These are phyloP conservation scores for Lyophyllum semitale DNA, from an alignment of 768 basidiomycete species.

Conservation along the genomic window DNA sequence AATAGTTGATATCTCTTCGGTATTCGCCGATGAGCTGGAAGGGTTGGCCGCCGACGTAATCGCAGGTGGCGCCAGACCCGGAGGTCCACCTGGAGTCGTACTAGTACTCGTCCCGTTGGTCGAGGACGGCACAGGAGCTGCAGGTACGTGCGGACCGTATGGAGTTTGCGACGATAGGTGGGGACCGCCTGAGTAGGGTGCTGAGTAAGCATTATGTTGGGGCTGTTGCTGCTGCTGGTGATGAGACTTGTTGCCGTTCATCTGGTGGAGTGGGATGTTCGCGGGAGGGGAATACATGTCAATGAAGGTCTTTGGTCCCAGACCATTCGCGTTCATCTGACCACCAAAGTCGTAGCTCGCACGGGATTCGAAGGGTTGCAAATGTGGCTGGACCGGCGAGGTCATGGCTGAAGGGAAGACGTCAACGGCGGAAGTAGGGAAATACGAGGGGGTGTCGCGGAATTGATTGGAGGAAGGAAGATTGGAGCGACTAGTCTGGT, in stretches of 20 bases:
- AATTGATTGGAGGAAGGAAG: constrained; percentile 35
- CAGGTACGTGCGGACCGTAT: constrained; percentile 68
- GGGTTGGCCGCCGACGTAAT: constrained; percentile 27
- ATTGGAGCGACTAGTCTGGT: constrained; percentile 35
- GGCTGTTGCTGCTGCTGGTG: constrained; percentile 27
- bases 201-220: constrained; percentile 29
- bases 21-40: constrained; percentile 31
- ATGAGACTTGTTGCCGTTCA: constrained; percentile 23
- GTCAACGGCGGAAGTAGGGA: constrained; percentile 31
- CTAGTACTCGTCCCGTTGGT: constrained; percentile 19
- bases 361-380: constrained; percentile 38
- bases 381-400: constrained; percentile 40
- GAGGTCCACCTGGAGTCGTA: constrained; percentile 17
- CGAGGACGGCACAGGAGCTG: constrained; percentile 26
- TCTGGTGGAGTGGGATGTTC: constrained; percentile 22
- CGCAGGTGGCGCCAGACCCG: constrained; percentile 27
- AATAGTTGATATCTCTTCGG: constrained; percentile 94
- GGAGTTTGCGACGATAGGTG: constrained; percentile 75
- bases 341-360: constrained; percentile 35
- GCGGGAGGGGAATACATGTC: constrained; percentile 29
- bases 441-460: constrained; percentile 35
- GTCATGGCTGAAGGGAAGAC: constrained; percentile 37
- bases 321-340: constrained; percentile 25
- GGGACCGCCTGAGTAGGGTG: constrained; percentile 32
- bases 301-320: constrained; percentile 27